Evolutionary conservation across 495 filamentous ascomycete species (phyloP).

Genomic region (Chaetomium fimeti): DNA sequence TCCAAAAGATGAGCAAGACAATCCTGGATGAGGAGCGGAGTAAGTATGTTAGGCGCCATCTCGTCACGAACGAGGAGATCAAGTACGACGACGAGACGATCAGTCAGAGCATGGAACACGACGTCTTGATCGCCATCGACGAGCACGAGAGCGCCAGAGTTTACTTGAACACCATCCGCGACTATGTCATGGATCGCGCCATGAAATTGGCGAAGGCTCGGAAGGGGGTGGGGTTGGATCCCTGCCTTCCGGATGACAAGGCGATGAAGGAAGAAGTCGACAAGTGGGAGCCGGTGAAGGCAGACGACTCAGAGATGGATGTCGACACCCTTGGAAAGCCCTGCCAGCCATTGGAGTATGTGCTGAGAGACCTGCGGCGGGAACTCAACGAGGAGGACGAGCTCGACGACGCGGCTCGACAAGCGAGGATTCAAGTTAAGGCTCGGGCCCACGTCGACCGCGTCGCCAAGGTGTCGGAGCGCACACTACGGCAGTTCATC

Average conservation of each 20-base stretch:
- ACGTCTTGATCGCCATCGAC: constrained; percentile 57
- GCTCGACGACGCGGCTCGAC: constrained; percentile 6
- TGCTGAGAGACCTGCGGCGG: constrained; percentile 11
- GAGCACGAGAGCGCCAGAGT: constrained; percentile 80
- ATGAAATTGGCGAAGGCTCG: constrained; percentile 52
- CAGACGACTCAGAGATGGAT: constrained; percentile 13
- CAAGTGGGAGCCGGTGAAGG: constrained; percentile 24
- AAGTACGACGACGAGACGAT: constrained; percentile 64
- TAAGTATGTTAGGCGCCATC: constrained; percentile 60
- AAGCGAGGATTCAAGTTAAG: constrained; percentile 10
- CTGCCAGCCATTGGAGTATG: constrained; percentile 12
- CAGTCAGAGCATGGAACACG: constrained; percentile 43
- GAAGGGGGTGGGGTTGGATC: constrained; percentile 42
- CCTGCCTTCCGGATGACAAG: constrained; percentile 27
- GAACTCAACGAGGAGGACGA: constrained; percentile 17
- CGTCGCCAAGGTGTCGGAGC: constrained; percentile 75
- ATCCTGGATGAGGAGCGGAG: constrained; percentile 63
- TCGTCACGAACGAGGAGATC: constrained; percentile 50
- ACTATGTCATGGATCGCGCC: constrained; percentile 58
- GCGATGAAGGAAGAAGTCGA: constrained; percentile 19
- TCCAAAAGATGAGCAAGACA: constrained; percentile 61
- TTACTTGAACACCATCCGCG: constrained; percentile 74
- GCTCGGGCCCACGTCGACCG: constrained; percentile 54
- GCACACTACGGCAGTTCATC: constrained; percentile 73
- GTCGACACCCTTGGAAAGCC: constrained; percentile 10